Evolutionary conservation across 305 asterid species (phyloP), one percentile per base, ranked within the genome.

Genomic region (Ilex paraguariensis): DNA sequence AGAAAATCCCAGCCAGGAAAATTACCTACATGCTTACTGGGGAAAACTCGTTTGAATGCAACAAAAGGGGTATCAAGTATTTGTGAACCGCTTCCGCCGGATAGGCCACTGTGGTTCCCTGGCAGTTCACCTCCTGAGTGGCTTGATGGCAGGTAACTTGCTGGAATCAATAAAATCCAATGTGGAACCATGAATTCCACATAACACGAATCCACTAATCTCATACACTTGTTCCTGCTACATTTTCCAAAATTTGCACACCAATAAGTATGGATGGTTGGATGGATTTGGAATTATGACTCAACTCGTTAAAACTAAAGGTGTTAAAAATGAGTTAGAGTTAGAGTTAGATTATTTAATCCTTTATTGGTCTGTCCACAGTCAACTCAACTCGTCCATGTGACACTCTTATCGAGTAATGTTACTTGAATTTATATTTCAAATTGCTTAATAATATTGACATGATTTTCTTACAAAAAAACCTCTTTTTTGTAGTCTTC

Each of bases 21-120:
- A 15, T 51, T 42, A 17, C 48, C 59, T 33, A 57, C 63, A 58
- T 66, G 73, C 60, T 55, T 64, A 59, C 50, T 64, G 14, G 66
- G 60, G 66, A 63, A 50, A 62, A 45, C 59, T 28, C 50, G 74
- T 57, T 70, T 75, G 62, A 78, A 78, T 48, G 97, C 95, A 3
- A 70, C 79, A 1, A 89, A 87, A 85, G 90, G 91, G 8, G 85
- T 84, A 7, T 87, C 97, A 28, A 87, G 90, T 57, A 83, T 84
- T 8, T 89, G 97, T 51, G 70, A 78, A 77, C 97, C 95, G 6
- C 93, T 89, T 31, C 93, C 97, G 65, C 97, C 95, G 0, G 95
- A 89, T 73, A 75, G 97, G 75, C 97, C 97, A 4, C 46, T 89
- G 60, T 89, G 97, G 97, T 89, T 89, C 75, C 97, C 93, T 33